Percentiles rank a stretch among this genome's conserved stretches.
phyloP scores from a whole-genome alignment of 164 flowering plant genomes.

The Malania oleifera region DNA sequence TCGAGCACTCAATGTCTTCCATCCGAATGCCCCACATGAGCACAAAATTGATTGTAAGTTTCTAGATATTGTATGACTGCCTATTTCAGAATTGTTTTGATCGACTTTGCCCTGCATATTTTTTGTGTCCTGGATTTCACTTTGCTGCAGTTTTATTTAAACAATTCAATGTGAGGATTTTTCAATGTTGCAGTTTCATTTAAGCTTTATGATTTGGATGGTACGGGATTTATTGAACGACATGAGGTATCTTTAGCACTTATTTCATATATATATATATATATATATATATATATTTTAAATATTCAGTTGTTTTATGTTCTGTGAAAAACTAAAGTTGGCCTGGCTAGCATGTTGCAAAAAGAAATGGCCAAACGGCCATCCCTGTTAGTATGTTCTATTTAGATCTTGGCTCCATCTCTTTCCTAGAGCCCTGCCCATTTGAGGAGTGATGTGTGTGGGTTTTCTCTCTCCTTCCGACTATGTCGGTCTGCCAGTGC shows the following conservation, averaged over 20 bases:
- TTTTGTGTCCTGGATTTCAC: not conserved
- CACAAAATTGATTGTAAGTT: constrained; percentile 89
- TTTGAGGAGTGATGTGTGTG: too few species aligned
- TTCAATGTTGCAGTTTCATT: constrained; percentile 66
- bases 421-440: too few species aligned
- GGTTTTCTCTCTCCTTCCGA: too few species aligned
- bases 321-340: too few species aligned
- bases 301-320: too few species aligned
- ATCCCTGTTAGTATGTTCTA: too few species aligned
- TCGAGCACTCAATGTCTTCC: constrained; percentile 78
- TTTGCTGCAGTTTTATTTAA: constrained; percentile 62
- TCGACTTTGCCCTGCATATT: not conserved
- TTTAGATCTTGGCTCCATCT: too few species aligned
- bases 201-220: constrained; percentile 86
- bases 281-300: not conserved
- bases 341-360: too few species aligned
- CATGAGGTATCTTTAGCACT: constrained; percentile 84
- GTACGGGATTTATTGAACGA: constrained; percentile 89
- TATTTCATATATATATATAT: too few species aligned
- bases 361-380: too few species aligned
- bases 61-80: not conserved
- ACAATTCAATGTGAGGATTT: too few species aligned
- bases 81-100: not conserved
- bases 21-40: constrained; percentile 81
- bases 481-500: too few species aligned